Evolutionary conservation across 208 protist genomes (phyloP).

Genomic region (Leishmania braziliensis): DNA sequence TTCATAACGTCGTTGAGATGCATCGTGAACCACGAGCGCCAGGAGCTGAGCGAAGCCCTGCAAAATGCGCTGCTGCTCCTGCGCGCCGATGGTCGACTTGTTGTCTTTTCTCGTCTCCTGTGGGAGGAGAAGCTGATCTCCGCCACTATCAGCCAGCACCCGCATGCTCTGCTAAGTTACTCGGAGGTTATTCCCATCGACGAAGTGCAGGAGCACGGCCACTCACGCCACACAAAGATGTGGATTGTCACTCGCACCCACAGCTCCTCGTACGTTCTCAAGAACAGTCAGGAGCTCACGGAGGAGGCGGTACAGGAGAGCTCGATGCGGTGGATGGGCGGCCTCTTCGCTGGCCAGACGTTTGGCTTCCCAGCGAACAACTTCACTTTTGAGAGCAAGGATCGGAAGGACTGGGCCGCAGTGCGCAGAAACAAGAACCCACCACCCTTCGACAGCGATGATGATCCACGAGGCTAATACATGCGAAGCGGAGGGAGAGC

Average conservation of each 20-base stretch:
- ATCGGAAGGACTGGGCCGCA: slow-evolving; percentile 50
- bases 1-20: slow-evolving; percentile 82
- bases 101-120: slow-evolving; percentile 65
- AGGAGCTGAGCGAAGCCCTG: slow-evolving; percentile 68
- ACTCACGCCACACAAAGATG: slow-evolving; percentile 86
- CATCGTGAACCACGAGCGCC: slow-evolving; percentile 82
- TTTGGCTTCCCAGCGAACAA: slow-evolving; percentile 88
- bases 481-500: neutral
- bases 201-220: slow-evolving; percentile 63
- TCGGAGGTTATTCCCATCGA: slow-evolving; percentile 57
- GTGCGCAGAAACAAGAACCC: slow-evolving; percentile 44
- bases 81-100: slow-evolving; percentile 70
- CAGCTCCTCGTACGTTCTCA: slow-evolving; percentile 67
- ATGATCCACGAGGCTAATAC: slow-evolving; percentile 28
- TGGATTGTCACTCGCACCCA: slow-evolving; percentile 66
- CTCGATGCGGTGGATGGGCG: slow-evolving; percentile 75
- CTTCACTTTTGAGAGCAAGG: slow-evolving; percentile 77
- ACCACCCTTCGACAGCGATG: slow-evolving; percentile 69
- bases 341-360: slow-evolving; percentile 79
- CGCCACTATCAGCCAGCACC: slow-evolving; percentile 60
- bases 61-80: slow-evolving; percentile 75
- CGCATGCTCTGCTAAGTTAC: slow-evolving; percentile 83
- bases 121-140: slow-evolving; percentile 87
- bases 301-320: slow-evolving; percentile 74
- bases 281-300: slow-evolving; percentile 65